Evolutionary conservation across 2,329 filamentous ascomycete species (phyloP).

Genomic region (Ceratocystis cacaofunesta): DNA sequence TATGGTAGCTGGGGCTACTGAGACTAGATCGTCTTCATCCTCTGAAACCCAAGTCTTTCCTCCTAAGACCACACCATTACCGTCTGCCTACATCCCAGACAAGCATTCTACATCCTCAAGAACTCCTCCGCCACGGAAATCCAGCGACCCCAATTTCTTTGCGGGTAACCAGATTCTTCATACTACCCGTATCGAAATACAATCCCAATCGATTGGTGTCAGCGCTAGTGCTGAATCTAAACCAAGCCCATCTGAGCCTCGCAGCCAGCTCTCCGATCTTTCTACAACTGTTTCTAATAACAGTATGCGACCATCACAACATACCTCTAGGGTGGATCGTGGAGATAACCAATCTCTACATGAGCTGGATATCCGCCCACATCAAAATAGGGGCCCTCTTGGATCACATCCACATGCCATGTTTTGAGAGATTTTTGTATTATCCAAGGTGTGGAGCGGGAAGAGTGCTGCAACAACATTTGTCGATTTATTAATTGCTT

Average conservation of each 20-base stretch:
- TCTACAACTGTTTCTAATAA: background rate
- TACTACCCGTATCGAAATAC: conserved; percentile 13
- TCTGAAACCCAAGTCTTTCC: conserved; percentile 12
- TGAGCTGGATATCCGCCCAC: conserved; percentile 6
- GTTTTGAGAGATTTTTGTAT: background rate
- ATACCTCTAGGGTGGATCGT: background rate
- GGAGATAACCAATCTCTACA: conserved; percentile 6
- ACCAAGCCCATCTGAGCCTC: background rate
- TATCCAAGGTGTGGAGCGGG: background rate
- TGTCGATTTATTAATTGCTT: background rate
- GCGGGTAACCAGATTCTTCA: conserved; percentile 8
- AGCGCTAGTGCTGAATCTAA: background rate
- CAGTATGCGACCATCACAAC: background rate
- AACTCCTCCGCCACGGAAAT: background rate
- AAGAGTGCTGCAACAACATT: background rate
- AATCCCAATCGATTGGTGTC: background rate
- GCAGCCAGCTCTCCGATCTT: background rate
- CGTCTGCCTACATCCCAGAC: background rate
- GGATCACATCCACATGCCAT: conserved; percentile 11
- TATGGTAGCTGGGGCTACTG: conserved; percentile 11
- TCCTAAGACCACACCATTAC: background rate
- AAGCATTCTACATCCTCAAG: background rate
- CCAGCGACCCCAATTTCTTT: background rate
- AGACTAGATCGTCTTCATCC: conserved; percentile 10
- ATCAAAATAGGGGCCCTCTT: conserved; percentile 12